Conservation (phyloP, 129 eudicot genomes). For the Arctium minus region DNA sequence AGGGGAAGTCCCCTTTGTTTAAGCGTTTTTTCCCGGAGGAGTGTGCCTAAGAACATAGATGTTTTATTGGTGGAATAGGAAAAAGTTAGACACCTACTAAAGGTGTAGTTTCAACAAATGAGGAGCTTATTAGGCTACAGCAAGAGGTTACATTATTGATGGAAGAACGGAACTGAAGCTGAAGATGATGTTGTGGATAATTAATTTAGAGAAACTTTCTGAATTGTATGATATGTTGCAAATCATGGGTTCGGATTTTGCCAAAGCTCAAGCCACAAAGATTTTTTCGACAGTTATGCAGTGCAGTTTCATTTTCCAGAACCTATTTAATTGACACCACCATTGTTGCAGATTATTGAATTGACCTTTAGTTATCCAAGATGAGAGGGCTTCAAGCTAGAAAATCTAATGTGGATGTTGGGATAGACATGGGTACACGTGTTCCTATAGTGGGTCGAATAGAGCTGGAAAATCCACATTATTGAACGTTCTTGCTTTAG, state of each 20-base stretch:
- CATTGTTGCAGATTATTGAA: constrained; percentile 55
- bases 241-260: constrained; percentile 67
- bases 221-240: constrained; percentile 57
- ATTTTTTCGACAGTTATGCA: constrained; percentile 50
- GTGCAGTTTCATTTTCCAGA: constrained; percentile 59
- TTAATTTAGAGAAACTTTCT: constrained; percentile 49
- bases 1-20: constrained; percentile 63
- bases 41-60: constrained; percentile 69
- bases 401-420: constrained; percentile 48
- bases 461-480: constrained; percentile 62
- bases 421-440: constrained; percentile 67
- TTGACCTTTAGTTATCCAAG: constrained; percentile 54
- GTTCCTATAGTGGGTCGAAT: constrained; percentile 68
- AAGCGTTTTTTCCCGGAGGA: constrained; percentile 19
- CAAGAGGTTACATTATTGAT: constrained; percentile 52
- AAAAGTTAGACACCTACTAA: constrained; percentile 62
- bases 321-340: constrained; percentile 56
- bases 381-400: constrained; percentile 47
- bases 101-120: constrained; percentile 72
- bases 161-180: not conserved
- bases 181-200: constrained; percentile 29
- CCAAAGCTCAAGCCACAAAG: constrained; percentile 74
- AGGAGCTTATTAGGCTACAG: constrained; percentile 51
- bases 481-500: constrained; percentile 46
- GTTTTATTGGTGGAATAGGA: constrained; percentile 72